A percentile compares a stretch with the other conserved stretches of the same genome.
Conservation (phyloP, 2,329 filamentous ascomycete species). For the Ascochyta fabae region DNA sequence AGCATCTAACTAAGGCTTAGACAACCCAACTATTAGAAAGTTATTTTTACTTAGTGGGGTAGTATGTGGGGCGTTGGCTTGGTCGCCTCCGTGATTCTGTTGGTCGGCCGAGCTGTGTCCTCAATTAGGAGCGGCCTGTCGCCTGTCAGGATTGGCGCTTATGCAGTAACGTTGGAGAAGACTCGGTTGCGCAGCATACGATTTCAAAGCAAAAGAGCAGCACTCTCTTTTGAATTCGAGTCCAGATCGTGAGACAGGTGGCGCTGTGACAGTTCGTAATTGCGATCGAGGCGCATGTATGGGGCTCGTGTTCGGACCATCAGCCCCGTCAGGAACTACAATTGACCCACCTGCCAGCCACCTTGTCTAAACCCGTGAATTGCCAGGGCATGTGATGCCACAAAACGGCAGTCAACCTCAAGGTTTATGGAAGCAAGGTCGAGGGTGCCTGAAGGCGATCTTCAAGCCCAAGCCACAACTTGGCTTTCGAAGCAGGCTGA, state of each 20-base stretch:
- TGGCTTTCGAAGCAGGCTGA: slow-evolving; percentile 29
- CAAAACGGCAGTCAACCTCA: slow-evolving; percentile 29
- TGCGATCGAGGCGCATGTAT: slow-evolving; percentile 20
- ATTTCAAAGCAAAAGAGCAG: slow-evolving; percentile 42
- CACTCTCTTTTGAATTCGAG: background rate
- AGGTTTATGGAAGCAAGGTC: slow-evolving; percentile 49
- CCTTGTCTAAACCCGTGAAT: slow-evolving; percentile 7
- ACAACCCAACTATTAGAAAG: too few species aligned
- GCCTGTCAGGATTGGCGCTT: slow-evolving; percentile 45
- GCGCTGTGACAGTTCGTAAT: slow-evolving; percentile 25
- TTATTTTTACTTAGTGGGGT: too few species aligned
- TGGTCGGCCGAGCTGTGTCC: too few species aligned
- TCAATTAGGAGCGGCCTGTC: slow-evolving; percentile 34
- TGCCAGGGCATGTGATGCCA: slow-evolving; percentile 11
- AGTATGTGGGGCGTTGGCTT: too few species aligned
- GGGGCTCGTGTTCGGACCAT: slow-evolving; percentile 29
- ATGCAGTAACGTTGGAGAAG: slow-evolving; percentile 47
- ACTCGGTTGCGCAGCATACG: slow-evolving; percentile 41
- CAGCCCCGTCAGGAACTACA: slow-evolving; percentile 19
- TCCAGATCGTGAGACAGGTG: slow-evolving; percentile 31
- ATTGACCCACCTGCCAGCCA: slow-evolving; percentile 21
- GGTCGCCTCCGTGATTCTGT: too few species aligned
- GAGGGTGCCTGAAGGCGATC: slow-evolving; percentile 48
- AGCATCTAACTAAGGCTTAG: too few species aligned
- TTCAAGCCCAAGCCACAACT: slow-evolving; percentile 27